Evolutionary conservation across 169 alveolate species (phyloP), one percentile per base, ranked within the genome.

Genomic region (Plasmodium yoelii): DNA sequence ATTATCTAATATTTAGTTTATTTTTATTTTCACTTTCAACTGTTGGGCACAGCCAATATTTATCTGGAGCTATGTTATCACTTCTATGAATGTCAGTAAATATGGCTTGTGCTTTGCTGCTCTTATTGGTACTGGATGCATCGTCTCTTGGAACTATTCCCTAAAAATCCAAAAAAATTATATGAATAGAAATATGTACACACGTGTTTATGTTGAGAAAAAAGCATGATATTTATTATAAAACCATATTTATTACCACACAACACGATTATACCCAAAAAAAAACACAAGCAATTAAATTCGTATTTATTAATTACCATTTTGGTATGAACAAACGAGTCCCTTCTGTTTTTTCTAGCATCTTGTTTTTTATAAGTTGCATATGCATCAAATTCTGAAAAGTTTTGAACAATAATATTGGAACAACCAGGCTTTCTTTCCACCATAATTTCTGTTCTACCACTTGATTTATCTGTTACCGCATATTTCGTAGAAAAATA

Each of bases 41-140:
- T 22, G 82, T 80, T 44, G 90, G 90, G 59, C 90, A 80, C 18
- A 80, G 26, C 90, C 90, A 80, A 44, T 80, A 80, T 18, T 80
- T 80, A 10, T 80, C 90, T 8, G 90, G 90, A 18, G 90, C 90
- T 67, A 80, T 80, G 71, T 80, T 80, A 47, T 80, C 90, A n/a
- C 70, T 53, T 67, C 90, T 55, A 47, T 65, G 77, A n/a, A 55
- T 60, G 10, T 80, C 55, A 22, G 75, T 80, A 68, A 80, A 80
- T 7, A 68, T 15, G 60, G 82, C 77, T 15, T 46, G 80, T 19
- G 90, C 90, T 65, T 65, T 80, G 61, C 75, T 53, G 47, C 55
- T 44, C 22, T 80, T 65, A 28, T 80, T 19, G 18, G 39, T 51
- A 49, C 15, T 34, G 69, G 57, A 24, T 15, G 69, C 34, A n/a